Evolutionary conservation across 2,329 filamentous ascomycete species (phyloP), one percentile per base, ranked within the genome.

Genomic region (Drechslerella stenobrocha): DNA sequence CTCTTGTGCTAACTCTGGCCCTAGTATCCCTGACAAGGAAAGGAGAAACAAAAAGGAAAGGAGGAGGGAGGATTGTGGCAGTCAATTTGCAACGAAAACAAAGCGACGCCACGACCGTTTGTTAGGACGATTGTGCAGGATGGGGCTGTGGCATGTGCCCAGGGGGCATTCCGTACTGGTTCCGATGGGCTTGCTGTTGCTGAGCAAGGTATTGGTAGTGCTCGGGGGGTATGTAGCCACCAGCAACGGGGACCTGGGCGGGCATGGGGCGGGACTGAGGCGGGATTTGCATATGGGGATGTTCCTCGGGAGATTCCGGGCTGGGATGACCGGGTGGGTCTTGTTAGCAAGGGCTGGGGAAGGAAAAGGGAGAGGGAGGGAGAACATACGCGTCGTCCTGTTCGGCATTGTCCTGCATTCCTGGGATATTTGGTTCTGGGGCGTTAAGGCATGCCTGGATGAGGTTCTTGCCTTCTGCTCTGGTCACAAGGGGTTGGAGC

Each of bases 391-490:
- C 66, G 37, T 71, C 70, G 72, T 88, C 87, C 70, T 81, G 78
- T 71, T 87, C 87, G 71, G 91, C 87, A 70, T 89, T 87, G 52
- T 88, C 88, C 73, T 90, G 63, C 63, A 67, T 90, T 75, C 95
- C 89, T 74, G 85, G 86, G 74, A 88, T 88, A 30, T 85, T 83
- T 22, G 86, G 82, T 51, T 98, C 93, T 40, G 93, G 93, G 18
- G 93, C 93, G 77, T 98, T 98, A 69, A 98, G 80, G 76, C 93
- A 98, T 52, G 93, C 93, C 86, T 98, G 93, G 73, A 98, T 97
- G 72, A 98, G 81, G 77, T 98, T 98, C 84, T 98, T 98, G 80
- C 93, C 93, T 79, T 97, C 93, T 15, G 93, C 88, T 81, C 97
- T 97, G 70, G 93, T 98, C 73, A 97, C 93, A 55, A 98, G 85